Evolutionary conservation across 805 yeast species (phyloP), one percentile per base, ranked within the genome.

Genomic region (Danielia reshetovae): DNA sequence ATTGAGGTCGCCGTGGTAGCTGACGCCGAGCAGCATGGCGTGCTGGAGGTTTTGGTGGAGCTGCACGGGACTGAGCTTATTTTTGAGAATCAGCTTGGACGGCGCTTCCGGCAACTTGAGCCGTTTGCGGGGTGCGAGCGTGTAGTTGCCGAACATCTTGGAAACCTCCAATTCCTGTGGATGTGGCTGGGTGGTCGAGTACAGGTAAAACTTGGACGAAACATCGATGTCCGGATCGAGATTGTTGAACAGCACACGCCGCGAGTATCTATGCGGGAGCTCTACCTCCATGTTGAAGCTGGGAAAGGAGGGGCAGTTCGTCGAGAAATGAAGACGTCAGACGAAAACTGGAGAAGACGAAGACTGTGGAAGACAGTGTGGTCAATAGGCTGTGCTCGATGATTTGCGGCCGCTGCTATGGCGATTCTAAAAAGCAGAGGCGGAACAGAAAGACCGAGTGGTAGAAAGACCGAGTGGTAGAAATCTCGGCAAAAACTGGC

Each of bases 241-340:
- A 41, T 68, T 67, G 44, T 65, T 67, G 53, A 70, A 70, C 10
- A 74, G 68, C 3, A 70, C 75, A 30, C 74, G 49, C 33, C 72
- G 42, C 9, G 67, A 24, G 38, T 43, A 48, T 18, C 7, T n/a
- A n/a, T n/a, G n/a, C n/a, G n/a, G n/a, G n/a, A n/a, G n/a, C n/a
- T n/a, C n/a, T n/a, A n/a, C n/a, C n/a, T n/a, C n/a, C n/a, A n/a
- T n/a, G n/a, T n/a, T n/a, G n/a, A n/a, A n/a, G n/a, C n/a, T n/a
- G n/a, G n/a, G n/a, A n/a, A n/a, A n/a, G n/a, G n/a, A n/a, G n/a
- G n/a, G n/a, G n/a, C n/a, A n/a, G n/a, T n/a, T n/a, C n/a, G n/a
- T n/a, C n/a, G n/a, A n/a, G n/a, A n/a, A n/a, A n/a, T n/a, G n/a
- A n/a, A n/a, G n/a, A n/a, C n/a, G n/a, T n/a, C n/a, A n/a, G n/a